Evolutionary conservation across 169 alveolate species (phyloP).

Genomic region (Plasmodium yoelii): DNA sequence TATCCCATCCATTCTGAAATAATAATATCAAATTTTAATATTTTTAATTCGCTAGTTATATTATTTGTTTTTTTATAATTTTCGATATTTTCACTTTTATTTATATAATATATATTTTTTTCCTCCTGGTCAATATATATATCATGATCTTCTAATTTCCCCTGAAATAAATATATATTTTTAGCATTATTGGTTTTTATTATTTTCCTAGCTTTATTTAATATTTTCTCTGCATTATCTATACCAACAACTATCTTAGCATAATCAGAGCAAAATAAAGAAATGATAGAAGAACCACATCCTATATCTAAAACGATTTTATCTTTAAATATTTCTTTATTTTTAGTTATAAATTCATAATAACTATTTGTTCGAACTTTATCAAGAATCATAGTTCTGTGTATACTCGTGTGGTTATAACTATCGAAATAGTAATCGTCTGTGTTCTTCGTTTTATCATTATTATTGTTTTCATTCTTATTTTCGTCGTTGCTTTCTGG

Average conservation of each 20-base stretch:
- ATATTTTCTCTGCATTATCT: slow-evolving; percentile 94
- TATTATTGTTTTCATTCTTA: neutral
- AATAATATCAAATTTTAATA: slow-evolving; percentile 96
- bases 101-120: slow-evolving; percentile 86
- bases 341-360: slow-evolving; percentile 88
- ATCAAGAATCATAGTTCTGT: slow-evolving; percentile 95
- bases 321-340: slow-evolving; percentile 86
- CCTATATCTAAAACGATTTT: slow-evolving; percentile 97
- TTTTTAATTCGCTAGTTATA: slow-evolving; percentile 92
- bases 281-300: slow-evolving; percentile 96
- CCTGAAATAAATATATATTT: slow-evolving; percentile 91
- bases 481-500: neutral
- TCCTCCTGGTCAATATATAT: slow-evolving; percentile 80
- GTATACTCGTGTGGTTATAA: slow-evolving; percentile 91
- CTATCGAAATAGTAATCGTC: slow-evolving; percentile 90
- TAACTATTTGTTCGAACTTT: slow-evolving; percentile 92
- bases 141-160: slow-evolving; percentile 90
- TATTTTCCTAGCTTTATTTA: slow-evolving; percentile 89
- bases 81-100: slow-evolving; percentile 69
- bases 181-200: slow-evolving; percentile 95
- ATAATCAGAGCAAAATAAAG: slow-evolving; percentile 94
- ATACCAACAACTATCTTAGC: slow-evolving; percentile 88
- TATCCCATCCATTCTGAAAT: slow-evolving; percentile 99
- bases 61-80: slow-evolving; percentile 91
- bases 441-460: neutral